Conservation (phyloP, 2,329 filamentous ascomycete genomes). For the Salinomyces thailandicus region DNA sequence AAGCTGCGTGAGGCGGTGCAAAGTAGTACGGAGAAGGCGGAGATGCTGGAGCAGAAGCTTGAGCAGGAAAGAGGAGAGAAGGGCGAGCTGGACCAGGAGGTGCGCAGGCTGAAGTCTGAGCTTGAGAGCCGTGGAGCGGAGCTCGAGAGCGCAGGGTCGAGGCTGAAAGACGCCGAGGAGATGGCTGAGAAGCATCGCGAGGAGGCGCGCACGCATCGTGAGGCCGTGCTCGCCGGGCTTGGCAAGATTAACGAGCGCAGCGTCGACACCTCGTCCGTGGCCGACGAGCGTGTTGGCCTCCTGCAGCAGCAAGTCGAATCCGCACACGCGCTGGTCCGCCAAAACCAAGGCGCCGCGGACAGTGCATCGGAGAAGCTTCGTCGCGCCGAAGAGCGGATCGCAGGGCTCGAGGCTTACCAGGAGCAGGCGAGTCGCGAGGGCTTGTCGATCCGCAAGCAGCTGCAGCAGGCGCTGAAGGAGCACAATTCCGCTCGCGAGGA, state of each 20-base stretch:
- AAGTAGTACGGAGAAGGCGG: conserved; percentile 67
- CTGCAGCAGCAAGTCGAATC: conserved; percentile 70
- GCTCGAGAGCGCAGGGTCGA: conserved; percentile 61
- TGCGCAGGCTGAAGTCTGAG: conserved; percentile 66
- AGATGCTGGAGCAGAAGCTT: conserved; percentile 67
- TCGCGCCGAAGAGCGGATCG: conserved; percentile 90
- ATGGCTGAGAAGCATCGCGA: conserved; percentile 75
- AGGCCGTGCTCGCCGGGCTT: conserved; percentile 71
- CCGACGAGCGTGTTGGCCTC: conserved; percentile 57
- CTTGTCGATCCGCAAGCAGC: conserved; percentile 75
- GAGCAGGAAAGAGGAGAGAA: conserved; percentile 70
- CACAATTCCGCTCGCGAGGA: conserved; percentile 69
- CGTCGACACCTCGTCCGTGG: conserved; percentile 39
- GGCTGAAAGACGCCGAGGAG: conserved; percentile 76
- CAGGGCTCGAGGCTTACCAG: conserved; percentile 90
- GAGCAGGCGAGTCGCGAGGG: conserved; percentile 93
- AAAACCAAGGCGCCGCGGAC: conserved; percentile 84
- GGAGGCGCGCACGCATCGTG: conserved; percentile 76
- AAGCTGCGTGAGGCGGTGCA: conserved; percentile 67
- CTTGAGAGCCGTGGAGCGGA: conserved; percentile 73
- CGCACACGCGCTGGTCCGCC: conserved; percentile 70
- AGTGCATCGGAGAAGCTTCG: conserved; percentile 77
- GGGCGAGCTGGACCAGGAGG: conserved; percentile 64
- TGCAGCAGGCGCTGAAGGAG: conserved; percentile 75
- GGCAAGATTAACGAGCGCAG: conserved; percentile 58